Percentiles rank a stretch among this genome's conserved stretches.
Evolutionary conservation across 305 asterid genomes (phyloP).

Genomic region (Plantago lanceolata): DNA sequence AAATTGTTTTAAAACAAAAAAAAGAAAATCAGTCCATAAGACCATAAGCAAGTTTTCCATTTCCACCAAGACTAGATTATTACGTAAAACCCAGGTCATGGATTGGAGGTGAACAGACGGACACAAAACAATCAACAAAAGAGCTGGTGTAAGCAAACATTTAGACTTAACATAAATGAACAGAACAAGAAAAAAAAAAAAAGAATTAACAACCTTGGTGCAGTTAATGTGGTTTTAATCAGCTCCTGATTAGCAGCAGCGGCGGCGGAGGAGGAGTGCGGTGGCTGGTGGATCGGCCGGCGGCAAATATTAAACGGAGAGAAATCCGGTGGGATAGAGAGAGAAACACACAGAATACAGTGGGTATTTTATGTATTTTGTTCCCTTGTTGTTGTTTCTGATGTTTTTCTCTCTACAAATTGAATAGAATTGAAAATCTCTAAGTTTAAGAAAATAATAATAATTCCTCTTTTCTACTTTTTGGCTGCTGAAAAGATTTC

Average conservation of each 20-base stretch:
- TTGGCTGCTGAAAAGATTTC: not conserved
- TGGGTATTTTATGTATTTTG: not conserved
- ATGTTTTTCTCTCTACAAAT: not conserved
- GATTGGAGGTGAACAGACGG: not conserved
- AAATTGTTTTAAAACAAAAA: no score
- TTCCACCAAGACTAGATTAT: not conserved
- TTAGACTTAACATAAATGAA: not conserved
- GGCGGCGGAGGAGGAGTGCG: not conserved
- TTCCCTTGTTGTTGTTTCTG: not conserved
- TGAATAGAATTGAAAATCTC: not conserved
- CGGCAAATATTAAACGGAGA: not conserved
- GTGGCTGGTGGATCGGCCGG: slow-evolving; percentile 1
- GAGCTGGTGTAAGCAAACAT: not conserved
- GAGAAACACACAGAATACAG: not conserved
- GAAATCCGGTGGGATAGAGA: slow-evolving; percentile 8
- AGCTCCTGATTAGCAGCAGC: not conserved
- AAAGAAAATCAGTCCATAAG: no score
- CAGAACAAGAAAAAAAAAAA: not conserved
- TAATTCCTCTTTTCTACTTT: not conserved
- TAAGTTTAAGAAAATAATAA: not conserved
- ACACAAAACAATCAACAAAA: not conserved
- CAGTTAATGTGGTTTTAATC: slow-evolving; percentile 1
- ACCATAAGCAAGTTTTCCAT: no score
- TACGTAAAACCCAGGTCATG: not conserved
- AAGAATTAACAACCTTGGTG: not conserved